Evolutionary conservation across 768 basidiomycete species (phyloP).

Genomic region (Suillus decipiens): DNA sequence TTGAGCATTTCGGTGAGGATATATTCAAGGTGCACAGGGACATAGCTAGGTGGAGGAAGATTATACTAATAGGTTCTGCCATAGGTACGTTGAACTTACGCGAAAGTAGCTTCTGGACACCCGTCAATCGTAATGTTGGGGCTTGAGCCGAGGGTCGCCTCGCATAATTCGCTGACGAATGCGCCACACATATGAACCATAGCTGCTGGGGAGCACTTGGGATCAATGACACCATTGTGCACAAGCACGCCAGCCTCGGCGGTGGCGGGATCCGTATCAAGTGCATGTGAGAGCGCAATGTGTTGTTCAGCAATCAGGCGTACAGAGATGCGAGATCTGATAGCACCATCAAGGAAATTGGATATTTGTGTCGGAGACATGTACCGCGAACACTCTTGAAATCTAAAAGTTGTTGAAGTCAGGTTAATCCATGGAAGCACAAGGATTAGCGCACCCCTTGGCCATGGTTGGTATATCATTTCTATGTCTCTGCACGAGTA

Average conservation of each 20-base stretch:
- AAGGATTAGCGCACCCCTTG: constrained; percentile 59
- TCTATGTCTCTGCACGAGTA: constrained; percentile 73
- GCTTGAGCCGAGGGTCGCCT: constrained; percentile 75
- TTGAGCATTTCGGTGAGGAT: constrained; percentile 90
- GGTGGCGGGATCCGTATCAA: constrained; percentile 39
- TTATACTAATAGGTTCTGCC: neutral
- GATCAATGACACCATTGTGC: constrained; percentile 74
- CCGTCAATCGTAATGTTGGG: constrained; percentile 76
- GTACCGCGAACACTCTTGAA: constrained; percentile 84
- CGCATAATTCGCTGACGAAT: constrained; percentile 84
- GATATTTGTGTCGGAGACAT: constrained; percentile 80
- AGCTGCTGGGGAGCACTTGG: constrained; percentile 64
- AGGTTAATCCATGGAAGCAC: constrained; percentile 9
- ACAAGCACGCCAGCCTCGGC: constrained; percentile 28
- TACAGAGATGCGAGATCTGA: constrained; percentile 84
- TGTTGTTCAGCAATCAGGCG: constrained; percentile 91
- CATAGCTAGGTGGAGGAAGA: constrained; percentile 53
- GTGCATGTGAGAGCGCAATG: constrained; percentile 74
- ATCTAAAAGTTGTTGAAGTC: constrained; percentile 44
- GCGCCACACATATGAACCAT: constrained; percentile 81
- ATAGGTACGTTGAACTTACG: constrained; percentile 50
- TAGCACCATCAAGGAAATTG: constrained; percentile 80
- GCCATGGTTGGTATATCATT: constrained; percentile 92
- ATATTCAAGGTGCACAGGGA: constrained; percentile 90
- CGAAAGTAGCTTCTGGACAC: constrained; percentile 66